Percentiles rank a stretch among this genome's conserved stretches.
These are phyloP conservation scores for Paratinospora sagittata DNA, from an alignment of 164 flowering plant species.

Conservation along the genomic window DNA sequence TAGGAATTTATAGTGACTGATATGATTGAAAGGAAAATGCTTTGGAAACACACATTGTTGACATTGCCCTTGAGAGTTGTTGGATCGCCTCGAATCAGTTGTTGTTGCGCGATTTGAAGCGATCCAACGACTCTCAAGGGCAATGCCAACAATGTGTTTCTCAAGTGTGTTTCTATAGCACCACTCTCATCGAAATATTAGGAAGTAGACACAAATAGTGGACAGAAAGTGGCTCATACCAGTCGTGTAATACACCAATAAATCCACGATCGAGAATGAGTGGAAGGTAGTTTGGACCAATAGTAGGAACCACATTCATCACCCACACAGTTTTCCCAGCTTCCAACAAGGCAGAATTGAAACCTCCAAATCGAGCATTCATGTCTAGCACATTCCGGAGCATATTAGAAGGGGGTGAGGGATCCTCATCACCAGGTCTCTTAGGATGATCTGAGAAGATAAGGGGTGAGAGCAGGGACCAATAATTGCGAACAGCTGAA, in stretches of 20 bases:
- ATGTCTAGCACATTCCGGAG: slow-evolving; percentile 92
- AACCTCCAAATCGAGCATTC: slow-evolving; percentile 94
- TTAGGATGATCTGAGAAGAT: slow-evolving; percentile 99
- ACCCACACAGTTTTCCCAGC: slow-evolving; percentile 88
- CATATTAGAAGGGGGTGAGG: slow-evolving; percentile 95
- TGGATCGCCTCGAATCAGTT: too few relatives aligned
- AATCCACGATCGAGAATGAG: slow-evolving; percentile 87
- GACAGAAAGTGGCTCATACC: slow-evolving; percentile 39
- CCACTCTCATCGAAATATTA: neutral
- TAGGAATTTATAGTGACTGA: neutral
- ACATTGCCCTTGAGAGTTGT: too few relatives aligned
- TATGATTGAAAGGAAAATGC: too few relatives aligned
- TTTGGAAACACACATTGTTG: too few relatives aligned
- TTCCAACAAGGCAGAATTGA: slow-evolving; percentile 77
- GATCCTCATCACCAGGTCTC: slow-evolving; percentile 99
- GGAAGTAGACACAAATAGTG: neutral
- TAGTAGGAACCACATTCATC: slow-evolving; percentile 92
- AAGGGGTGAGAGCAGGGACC: slow-evolving; percentile 94
- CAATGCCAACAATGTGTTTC: too few relatives aligned
- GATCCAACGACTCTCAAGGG: too few relatives aligned
- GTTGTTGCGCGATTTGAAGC: neutral
- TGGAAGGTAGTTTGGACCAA: slow-evolving; percentile 73
- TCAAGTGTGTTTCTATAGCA: too few relatives aligned
- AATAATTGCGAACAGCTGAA: slow-evolving; percentile 55
- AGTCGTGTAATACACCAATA: slow-evolving; percentile 87